Evolutionary conservation across 169 alveolate genomes (phyloP), one percentile per base, ranked within the genome.

Genomic region (Cardiosporidium cionae): DNA sequence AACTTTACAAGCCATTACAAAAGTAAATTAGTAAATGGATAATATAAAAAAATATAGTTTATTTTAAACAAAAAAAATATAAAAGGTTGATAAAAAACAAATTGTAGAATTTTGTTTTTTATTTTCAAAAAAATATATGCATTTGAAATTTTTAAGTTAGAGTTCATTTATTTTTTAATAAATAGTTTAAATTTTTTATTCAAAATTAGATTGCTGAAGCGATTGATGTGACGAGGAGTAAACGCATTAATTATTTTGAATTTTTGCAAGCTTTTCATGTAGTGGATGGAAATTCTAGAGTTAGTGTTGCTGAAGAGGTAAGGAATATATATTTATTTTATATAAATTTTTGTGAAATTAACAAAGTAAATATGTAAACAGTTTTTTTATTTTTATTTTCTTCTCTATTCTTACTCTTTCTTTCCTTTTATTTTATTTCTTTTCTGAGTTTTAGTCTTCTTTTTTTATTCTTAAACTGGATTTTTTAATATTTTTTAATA

Each of bases 231-330:
- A 82, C 91, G 37, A 83, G 90, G 65, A 73, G 93, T 33, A 77
- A 82, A 70, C 85, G 86, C 74, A 89, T 89, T 65, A 89, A 89
- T 79, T 89, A 88, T 80, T 63, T 88, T 63, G 94, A 89, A 65
- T 89, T 89, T 79, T 77, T 89, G 36, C 90, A 84, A 83, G 94
- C 94, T 68, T 89, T 89, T 81, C 90, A 89, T 69, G 92, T 86
- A 3, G 94, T 88, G 5, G 93, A 89, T 73, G 83, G 87, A 72
- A 76, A 33, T 44, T 83, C 89, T 67, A 89, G 88, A 63, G 84
- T 85, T 74, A 82, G 87, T 9, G 88, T 86, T 32, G 94, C 89
- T 23, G 89, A 89, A 81, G 94, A 88, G 92, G 93, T 88, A 52
- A 35, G 67, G 7, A 36, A 31, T n/a, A 6, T 25, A 5, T 23